phyloP scores from a whole-genome alignment of 2,329 filamentous ascomycete species.

The Aureobasidium mangrovei region DNA sequence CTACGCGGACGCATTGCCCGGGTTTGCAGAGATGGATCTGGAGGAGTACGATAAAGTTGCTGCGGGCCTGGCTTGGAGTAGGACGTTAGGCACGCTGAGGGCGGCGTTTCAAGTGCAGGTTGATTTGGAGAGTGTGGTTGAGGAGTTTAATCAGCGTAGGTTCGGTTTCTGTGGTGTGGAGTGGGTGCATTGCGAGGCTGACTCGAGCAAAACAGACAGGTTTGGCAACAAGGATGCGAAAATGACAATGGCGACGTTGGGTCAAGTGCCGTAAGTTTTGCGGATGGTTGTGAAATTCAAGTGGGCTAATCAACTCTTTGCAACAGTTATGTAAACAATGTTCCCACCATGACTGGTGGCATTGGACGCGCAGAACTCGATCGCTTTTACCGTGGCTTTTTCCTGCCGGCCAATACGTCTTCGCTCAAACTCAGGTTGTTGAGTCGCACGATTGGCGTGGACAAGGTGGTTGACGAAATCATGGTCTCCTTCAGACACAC shows the following conservation, averaged over 20 bases:
- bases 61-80: slow-evolving; percentile 34
- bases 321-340: slow-evolving; percentile 24
- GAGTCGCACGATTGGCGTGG: slow-evolving; percentile 46
- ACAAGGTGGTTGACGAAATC: slow-evolving; percentile 53
- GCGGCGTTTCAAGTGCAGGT: slow-evolving; percentile 23
- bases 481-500: slow-evolving; percentile 48
- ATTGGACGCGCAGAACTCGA: slow-evolving; percentile 34
- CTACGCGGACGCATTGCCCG: slow-evolving; percentile 30
- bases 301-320: not conserved
- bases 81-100: slow-evolving; percentile 31
- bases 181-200: not conserved
- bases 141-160: slow-evolving; percentile 24
- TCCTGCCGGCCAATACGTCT: slow-evolving; percentile 45
- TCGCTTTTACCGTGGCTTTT: slow-evolving; percentile 49
- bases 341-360: slow-evolving; percentile 38
- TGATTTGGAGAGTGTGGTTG: slow-evolving; percentile 29
- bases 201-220: slow-evolving; percentile 7
- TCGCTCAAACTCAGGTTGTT: slow-evolving; percentile 46
- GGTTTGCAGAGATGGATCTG: slow-evolving; percentile 36
- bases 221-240: slow-evolving; percentile 21
- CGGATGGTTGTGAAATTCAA: not conserved
- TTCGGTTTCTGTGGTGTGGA: not conserved
- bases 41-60: slow-evolving; percentile 33
- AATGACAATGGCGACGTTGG: slow-evolving; percentile 19
- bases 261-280: not conserved